Evolutionary conservation across 345 rosid genomes (phyloP).

Genomic region (Erysimum cheiranthoides): DNA sequence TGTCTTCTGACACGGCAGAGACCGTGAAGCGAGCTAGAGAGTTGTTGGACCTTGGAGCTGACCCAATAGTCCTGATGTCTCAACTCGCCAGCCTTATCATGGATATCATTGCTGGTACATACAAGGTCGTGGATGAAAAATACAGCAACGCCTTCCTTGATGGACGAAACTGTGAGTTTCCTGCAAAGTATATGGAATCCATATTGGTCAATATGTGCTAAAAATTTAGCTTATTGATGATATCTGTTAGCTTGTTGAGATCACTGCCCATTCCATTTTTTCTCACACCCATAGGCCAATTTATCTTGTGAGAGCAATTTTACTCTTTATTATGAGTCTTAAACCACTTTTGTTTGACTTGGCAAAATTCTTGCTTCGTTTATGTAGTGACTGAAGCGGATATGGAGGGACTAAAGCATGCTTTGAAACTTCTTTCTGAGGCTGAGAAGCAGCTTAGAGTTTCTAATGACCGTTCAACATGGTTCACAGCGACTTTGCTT

Average conservation of each 20-base stretch:
- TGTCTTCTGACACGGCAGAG: conserved; percentile 95
- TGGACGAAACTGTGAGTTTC: conserved; percentile 76
- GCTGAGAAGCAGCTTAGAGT: conserved; percentile 91
- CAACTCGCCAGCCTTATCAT: conserved; percentile 96
- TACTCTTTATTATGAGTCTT: neutral
- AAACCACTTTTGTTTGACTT: conserved; percentile 3
- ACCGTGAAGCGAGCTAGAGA: conserved; percentile 95
- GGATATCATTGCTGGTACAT: conserved; percentile 96
- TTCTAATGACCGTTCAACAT: conserved; percentile 91
- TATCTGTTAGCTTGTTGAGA: conserved; percentile 9
- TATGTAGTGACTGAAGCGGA: conserved; percentile 81
- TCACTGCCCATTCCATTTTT: neutral
- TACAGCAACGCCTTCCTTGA: conserved; percentile 58
- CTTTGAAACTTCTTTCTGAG: conserved; percentile 94
- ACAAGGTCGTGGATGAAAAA: conserved; percentile 58
- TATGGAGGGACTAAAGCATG: conserved; percentile 85
- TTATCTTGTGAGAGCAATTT: neutral
- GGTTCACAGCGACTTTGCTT: conserved; percentile 94
- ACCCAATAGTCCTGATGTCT: conserved; percentile 95
- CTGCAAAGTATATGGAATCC: conserved; percentile 19
- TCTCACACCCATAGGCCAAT: neutral
- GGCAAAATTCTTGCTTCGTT: conserved; percentile 21
- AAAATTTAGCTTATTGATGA: neutral
- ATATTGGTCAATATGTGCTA: neutral
- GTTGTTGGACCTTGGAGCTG: conserved; percentile 92